Percentiles rank a stretch among this genome's conserved stretches.
Conservation (phyloP, 2,329 filamentous ascomycete genomes). For the Lachnellula suecica region DNA sequence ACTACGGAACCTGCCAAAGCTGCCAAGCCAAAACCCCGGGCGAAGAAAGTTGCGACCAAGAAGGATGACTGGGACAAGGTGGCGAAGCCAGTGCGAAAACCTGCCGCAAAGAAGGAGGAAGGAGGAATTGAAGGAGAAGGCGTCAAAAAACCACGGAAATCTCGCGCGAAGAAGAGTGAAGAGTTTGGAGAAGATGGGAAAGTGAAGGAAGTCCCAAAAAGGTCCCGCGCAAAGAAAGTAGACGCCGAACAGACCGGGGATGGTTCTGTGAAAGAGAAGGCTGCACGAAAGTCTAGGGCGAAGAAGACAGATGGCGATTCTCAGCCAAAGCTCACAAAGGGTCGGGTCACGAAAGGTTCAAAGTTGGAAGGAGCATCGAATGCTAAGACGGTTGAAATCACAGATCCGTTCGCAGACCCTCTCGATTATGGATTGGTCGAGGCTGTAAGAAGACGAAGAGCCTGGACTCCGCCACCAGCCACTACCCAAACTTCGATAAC, state of each 20-base stretch:
- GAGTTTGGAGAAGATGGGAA: conserved; percentile 1
- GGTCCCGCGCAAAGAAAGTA: conserved; percentile 23
- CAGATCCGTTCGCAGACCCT: conserved; percentile 6
- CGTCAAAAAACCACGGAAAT: conserved; percentile 24
- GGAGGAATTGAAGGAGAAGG: background rate
- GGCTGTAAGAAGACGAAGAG: conserved; percentile 54
- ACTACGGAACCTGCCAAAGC: conserved; percentile 26
- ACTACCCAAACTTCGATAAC: conserved; percentile 29
- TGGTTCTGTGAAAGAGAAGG: conserved; percentile 17
- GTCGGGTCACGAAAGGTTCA: conserved; percentile 34
- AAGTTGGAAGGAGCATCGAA: conserved; percentile 14
- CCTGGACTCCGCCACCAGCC: conserved; percentile 67
- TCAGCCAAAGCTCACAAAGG: conserved; percentile 34
- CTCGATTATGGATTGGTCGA: conserved; percentile 23
- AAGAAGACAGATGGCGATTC: conserved; percentile 29
- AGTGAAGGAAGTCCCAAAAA: conserved; percentile 12
- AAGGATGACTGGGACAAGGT: conserved; percentile 4
- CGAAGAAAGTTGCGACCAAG: conserved; percentile 5
- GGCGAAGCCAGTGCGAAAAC: conserved; percentile 26
- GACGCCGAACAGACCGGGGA: conserved; percentile 7
- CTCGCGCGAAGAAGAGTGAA: conserved; percentile 24
- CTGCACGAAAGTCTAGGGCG: conserved; percentile 21
- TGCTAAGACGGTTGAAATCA: background rate
- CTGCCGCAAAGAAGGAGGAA: conserved; percentile 16
- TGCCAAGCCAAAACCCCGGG: conserved; percentile 23